phyloP scores from a whole-genome alignment of 441 rosid genomes.

The Aleurites moluccanus region DNA sequence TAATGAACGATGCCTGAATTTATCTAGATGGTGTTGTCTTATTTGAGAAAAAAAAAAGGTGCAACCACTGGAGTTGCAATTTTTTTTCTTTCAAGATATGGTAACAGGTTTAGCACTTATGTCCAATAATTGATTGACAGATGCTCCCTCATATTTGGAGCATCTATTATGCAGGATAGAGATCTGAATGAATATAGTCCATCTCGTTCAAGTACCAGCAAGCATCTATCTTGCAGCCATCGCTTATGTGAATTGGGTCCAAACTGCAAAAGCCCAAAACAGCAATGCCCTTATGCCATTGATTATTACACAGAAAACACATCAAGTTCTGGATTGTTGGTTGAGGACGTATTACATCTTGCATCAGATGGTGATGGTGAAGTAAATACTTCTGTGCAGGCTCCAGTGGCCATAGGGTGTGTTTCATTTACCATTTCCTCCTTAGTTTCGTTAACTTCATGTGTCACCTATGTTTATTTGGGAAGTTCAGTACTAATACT shows the following conservation, averaged over 20 bases:
- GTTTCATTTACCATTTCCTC: slow-evolving; percentile 20
- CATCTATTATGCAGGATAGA: slow-evolving; percentile 92
- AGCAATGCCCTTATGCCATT: slow-evolving; percentile 62
- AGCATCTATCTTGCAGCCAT: slow-evolving; percentile 63
- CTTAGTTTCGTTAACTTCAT: slow-evolving; percentile 17
- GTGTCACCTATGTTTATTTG: background rate
- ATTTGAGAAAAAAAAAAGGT: background rate
- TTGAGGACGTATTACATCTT: slow-evolving; percentile 68
- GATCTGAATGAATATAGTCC: slow-evolving; percentile 73
- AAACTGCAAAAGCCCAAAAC: slow-evolving; percentile 54
- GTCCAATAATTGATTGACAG: slow-evolving; percentile 92
- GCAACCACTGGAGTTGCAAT: slow-evolving; percentile 18
- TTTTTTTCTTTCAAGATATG: slow-evolving; percentile 32
- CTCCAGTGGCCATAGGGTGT: slow-evolving; percentile 70
- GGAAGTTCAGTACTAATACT: slow-evolving; percentile 8
- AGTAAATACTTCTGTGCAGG: slow-evolving; percentile 52
- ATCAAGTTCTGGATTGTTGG: slow-evolving; percentile 77
- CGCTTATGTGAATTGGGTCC: slow-evolving; percentile 52
- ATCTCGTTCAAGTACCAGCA: slow-evolving; percentile 69
- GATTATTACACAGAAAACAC: slow-evolving; percentile 53
- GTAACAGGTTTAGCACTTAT: slow-evolving; percentile 74
- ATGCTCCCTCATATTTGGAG: slow-evolving; percentile 90
- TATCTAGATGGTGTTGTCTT: background rate
- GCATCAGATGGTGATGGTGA: slow-evolving; percentile 39
- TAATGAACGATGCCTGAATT: background rate